A percentile compares a stretch with the other conserved stretches of the same genome.
These are phyloP conservation scores for Brachypodium distachyon DNA, from an alignment of 202 grass and related monocot species.

Conservation along the genomic window DNA sequence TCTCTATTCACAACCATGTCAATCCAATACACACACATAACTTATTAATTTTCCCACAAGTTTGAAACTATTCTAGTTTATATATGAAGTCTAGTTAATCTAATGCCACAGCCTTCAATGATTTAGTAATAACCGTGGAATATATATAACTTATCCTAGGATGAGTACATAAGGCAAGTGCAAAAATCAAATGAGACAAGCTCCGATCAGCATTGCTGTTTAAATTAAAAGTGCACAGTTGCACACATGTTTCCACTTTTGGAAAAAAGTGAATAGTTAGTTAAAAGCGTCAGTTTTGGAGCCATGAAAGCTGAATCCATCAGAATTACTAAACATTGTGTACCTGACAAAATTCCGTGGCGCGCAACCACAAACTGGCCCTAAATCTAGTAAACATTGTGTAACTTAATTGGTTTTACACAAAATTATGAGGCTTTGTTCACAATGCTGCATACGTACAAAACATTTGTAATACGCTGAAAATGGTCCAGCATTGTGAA, in stretches of 20 bases:
- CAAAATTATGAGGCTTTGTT: background rate
- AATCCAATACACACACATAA: background rate
- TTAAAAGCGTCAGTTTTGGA: background rate
- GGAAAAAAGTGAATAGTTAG: background rate
- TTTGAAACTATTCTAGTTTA: conserved; percentile 5
- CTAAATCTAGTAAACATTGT: background rate
- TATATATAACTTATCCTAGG: background rate
- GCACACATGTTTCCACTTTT: background rate
- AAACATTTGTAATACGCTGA: background rate
- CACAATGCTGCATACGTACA: background rate
- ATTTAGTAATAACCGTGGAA: conserved; percentile 4
- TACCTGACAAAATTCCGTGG: background rate
- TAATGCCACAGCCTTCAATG: background rate
- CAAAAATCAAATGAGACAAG: conserved; percentile 1
- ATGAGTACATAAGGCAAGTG: background rate
- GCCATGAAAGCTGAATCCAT: background rate
- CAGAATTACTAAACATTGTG: background rate
- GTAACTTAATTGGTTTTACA: background rate
- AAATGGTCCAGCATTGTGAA: background rate
- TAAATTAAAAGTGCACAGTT: no score
- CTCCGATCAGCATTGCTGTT: background rate
- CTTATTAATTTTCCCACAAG: background rate
- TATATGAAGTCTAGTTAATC: background rate
- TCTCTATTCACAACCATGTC: conserved; percentile 9
- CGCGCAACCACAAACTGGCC: background rate